Conservation (phyloP, 2,329 filamentous ascomycete genomes). For the Aspergillus neotritici region DNA sequence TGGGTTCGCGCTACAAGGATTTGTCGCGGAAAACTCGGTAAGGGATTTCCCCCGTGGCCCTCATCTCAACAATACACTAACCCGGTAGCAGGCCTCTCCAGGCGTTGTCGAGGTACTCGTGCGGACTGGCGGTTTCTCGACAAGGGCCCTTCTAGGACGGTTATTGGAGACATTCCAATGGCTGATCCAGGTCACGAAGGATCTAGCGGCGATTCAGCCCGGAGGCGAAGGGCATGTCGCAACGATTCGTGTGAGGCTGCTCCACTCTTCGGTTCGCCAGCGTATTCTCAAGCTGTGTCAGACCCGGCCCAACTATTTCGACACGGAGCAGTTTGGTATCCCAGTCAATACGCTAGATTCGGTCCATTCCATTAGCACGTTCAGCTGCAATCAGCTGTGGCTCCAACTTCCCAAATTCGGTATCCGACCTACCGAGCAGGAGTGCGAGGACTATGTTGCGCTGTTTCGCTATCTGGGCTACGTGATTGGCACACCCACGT, state of each 20-base stretch:
- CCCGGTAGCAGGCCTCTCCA: conserved; percentile 49
- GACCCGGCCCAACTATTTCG: conserved; percentile 55
- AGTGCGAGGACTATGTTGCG: conserved; percentile 62
- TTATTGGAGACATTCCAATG: conserved; percentile 68
- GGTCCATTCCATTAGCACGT: conserved; percentile 63
- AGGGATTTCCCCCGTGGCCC: not conserved
- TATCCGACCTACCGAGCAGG: conserved; percentile 54
- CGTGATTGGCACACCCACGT: conserved; percentile 60
- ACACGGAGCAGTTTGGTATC: conserved; percentile 52
- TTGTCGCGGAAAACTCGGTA: conserved; percentile 19
- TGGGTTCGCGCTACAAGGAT: conserved; percentile 18
- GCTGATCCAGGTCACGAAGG: conserved; percentile 62
- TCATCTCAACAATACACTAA: not conserved
- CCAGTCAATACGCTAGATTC: conserved; percentile 69
- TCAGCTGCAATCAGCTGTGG: conserved; percentile 62
- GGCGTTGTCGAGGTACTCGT: conserved; percentile 67
- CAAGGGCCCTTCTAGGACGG: conserved; percentile 57
- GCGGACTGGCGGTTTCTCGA: conserved; percentile 66
- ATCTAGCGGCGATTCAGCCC: conserved; percentile 58
- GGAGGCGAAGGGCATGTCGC: conserved; percentile 60
- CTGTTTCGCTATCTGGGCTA: conserved; percentile 68
- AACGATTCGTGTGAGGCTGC: conserved; percentile 59
- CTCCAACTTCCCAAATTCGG: conserved; percentile 64
- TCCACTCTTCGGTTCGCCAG: conserved; percentile 61
- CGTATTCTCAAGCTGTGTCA: conserved; percentile 56